Evolutionary conservation across 2,329 filamentous ascomycete genomes (phyloP).

Genomic region (Fusarium sp.): DNA sequence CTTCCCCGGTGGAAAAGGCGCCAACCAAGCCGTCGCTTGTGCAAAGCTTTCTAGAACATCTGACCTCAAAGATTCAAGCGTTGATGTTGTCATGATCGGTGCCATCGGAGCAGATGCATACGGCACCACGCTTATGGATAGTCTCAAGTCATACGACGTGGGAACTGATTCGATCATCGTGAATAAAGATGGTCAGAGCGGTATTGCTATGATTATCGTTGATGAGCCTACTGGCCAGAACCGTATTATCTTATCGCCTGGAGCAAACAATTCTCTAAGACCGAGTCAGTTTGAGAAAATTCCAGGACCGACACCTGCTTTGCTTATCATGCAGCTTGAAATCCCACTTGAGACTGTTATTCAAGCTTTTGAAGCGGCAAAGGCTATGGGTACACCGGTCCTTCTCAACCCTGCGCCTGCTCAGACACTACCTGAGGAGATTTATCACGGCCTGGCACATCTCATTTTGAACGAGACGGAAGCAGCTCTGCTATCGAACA

Average conservation of each 20-base stretch:
- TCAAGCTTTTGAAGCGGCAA: conserved; percentile 66
- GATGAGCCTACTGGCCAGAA: conserved; percentile 81
- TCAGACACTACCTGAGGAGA: conserved; percentile 71
- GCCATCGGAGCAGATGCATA: conserved; percentile 78
- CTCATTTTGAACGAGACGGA: conserved; percentile 93
- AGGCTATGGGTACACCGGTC: conserved; percentile 65
- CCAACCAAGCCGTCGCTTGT: conserved; percentile 93
- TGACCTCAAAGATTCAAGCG: conserved; percentile 50
- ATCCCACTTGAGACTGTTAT: conserved; percentile 75
- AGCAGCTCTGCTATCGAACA: conserved; percentile 76
- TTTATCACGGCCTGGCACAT: conserved; percentile 77
- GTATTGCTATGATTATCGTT: conserved; percentile 80
- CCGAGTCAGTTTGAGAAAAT: conserved; percentile 52
- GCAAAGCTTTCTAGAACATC: conserved; percentile 77
- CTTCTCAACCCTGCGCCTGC: conserved; percentile 90
- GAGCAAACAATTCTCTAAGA: conserved; percentile 71
- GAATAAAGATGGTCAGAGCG: conserved; percentile 55
- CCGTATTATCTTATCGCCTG: conserved; percentile 78
- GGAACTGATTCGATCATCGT: conserved; percentile 65
- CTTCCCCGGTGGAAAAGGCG: conserved; percentile 90
- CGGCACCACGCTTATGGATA: conserved; percentile 66
- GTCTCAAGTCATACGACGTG: conserved; percentile 71
- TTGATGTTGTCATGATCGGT: conserved; percentile 76
- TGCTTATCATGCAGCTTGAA: conserved; percentile 81
- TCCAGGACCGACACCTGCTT: conserved; percentile 60